Base-by-base conservation (phyloP, 495 filamentous ascomycete genomes). In the Cenococcum geophilum region DNA sequence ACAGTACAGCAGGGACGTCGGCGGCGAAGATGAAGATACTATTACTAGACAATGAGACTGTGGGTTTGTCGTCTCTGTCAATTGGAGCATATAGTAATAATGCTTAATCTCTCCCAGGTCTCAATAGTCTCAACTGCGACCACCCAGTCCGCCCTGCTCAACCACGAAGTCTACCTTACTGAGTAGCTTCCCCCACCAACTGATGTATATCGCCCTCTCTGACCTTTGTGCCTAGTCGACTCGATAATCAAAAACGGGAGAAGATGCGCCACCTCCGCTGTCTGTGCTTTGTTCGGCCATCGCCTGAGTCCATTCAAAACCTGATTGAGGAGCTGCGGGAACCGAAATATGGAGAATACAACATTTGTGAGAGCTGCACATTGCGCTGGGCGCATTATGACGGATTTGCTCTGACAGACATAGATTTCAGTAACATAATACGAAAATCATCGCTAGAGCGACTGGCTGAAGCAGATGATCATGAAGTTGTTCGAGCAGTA, bases 11-110 rank as follows among this genome's bases (percentile, higher is more conserved):
- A 45, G 84, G 85, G 51, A 79, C 82, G 40, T 81, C 89, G 45
- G 87, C 90, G 12, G 83, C 89, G 37, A 97, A 97, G 80, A 98
- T 98, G 93, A 98, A 98, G 85, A 92, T 97, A 68, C 78, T 98
- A 57, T 81, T 98, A 66, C 80, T 98, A 58, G 93, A 98, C 75
- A 87, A 83, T 75, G 93, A 97, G 76, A 98, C 93, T 71, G 89
- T 89, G 76, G 72, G 84, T 80, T 70, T 68, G 67, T 69, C 68
- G 61, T 8, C 63, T 66, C 62, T 54, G 9, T 51, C 59, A 57
- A 40, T 51, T 27, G 23, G 12, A 48, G 21, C 16, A 21, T 43
- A 43, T 34, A 45, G 36, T 18, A 32, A 20, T 32, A 21, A 43
- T 61, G 14, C 43, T 63, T 50, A 62, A 21, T 50, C 61, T 66